Evolutionary conservation across 2,329 filamentous ascomycete genomes (phyloP).

Genomic region (Trichoderma sp.): DNA sequence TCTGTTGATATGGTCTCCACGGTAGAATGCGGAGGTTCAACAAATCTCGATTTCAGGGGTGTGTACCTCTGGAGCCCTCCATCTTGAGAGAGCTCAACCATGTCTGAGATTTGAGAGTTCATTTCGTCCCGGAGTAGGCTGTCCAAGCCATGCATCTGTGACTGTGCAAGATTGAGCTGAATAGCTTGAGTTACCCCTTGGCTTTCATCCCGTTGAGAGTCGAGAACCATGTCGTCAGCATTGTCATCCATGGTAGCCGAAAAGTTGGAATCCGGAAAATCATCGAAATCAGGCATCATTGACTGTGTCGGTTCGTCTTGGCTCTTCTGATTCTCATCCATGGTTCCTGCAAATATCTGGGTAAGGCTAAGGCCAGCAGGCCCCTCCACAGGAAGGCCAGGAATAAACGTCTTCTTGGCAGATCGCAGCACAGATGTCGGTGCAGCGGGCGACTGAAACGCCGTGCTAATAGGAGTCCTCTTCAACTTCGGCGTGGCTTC

Average conservation of each 20-base stretch:
- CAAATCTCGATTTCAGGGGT: conserved; percentile 66
- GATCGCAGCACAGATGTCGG: conserved; percentile 66
- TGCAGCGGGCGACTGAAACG: conserved; percentile 48
- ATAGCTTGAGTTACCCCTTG: conserved; percentile 44
- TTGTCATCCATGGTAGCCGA: conserved; percentile 56
- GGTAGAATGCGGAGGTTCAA: conserved; percentile 64
- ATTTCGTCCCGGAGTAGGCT: conserved; percentile 49
- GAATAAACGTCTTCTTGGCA: conserved; percentile 67
- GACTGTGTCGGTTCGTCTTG: conserved; percentile 40
- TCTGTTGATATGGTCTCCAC: conserved; percentile 62
- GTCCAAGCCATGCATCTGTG: conserved; percentile 57
- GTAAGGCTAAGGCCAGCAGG: conserved; percentile 72
- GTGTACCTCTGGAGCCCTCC: conserved; percentile 70
- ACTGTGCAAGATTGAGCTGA: conserved; percentile 57
- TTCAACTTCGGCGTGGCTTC: conserved; percentile 51
- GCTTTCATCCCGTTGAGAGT: conserved; percentile 41
- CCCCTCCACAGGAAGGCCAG: conserved; percentile 59
- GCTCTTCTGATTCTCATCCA: conserved; percentile 62
- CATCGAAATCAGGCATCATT: conserved; percentile 56
- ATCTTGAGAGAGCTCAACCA: conserved; percentile 78
- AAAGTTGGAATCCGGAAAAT: conserved; percentile 58
- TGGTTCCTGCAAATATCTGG: conserved; percentile 86
- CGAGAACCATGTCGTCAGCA: conserved; percentile 50
- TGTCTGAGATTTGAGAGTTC: conserved; percentile 63
- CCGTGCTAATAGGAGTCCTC: conserved; percentile 40